Evolutionary conservation across 2,329 filamentous ascomycete genomes (phyloP).

Genomic region (Arthroderma uncinatum): DNA sequence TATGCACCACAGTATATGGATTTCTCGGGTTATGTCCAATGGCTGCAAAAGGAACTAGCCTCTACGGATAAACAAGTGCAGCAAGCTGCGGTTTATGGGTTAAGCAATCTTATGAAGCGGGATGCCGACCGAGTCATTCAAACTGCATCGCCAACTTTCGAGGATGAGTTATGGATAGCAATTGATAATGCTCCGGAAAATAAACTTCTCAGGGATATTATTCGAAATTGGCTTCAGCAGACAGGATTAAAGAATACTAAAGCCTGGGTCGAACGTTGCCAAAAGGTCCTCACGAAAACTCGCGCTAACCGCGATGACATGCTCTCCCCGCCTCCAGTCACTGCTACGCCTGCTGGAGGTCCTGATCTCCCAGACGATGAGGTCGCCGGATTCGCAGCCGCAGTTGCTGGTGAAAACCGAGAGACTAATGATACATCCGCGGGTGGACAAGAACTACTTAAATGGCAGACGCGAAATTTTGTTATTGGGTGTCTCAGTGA

Average conservation of each 20-base stretch:
- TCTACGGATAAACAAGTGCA: slow-evolving; percentile 58
- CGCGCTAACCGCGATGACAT: slow-evolving; percentile 51
- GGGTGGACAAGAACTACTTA: slow-evolving; percentile 71
- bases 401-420: slow-evolving; percentile 51
- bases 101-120: slow-evolving; percentile 92
- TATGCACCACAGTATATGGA: slow-evolving; percentile 84
- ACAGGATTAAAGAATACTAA: slow-evolving; percentile 69
- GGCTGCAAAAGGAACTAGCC: slow-evolving; percentile 65
- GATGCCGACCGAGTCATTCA: slow-evolving; percentile 72
- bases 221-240: slow-evolving; percentile 87
- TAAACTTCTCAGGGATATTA: slow-evolving; percentile 70
- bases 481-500: slow-evolving; percentile 82
- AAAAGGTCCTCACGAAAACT: slow-evolving; percentile 80
- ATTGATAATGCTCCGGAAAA: slow-evolving; percentile 68
- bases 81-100: slow-evolving; percentile 71
- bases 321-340: slow-evolving; percentile 25
- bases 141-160: slow-evolving; percentile 64
- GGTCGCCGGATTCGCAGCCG: slow-evolving; percentile 85
- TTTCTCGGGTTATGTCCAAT: slow-evolving; percentile 69
- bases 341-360: slow-evolving; percentile 33
- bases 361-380: slow-evolving; percentile 93
- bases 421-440: slow-evolving; percentile 39
- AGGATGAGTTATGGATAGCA: slow-evolving; percentile 84
- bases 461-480: slow-evolving; percentile 93
- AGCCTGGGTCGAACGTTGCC: slow-evolving; percentile 80